phyloP scores from a whole-genome alignment of 257 asterid genomes.

The Penstemon barbatus region DNA sequence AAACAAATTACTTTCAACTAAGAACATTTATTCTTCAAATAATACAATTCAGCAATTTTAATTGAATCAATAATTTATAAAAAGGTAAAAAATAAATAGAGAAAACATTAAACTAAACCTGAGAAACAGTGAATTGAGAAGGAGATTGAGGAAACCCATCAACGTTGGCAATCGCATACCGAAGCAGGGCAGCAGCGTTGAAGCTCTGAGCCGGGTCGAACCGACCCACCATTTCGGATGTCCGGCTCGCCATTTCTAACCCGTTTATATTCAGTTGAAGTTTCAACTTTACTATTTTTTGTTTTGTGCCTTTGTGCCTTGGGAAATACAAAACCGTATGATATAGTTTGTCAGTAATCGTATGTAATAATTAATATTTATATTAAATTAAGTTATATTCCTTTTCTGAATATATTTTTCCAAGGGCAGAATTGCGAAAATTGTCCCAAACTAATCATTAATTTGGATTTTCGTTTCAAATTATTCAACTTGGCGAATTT shows the following conservation, averaged over 20 bases:
- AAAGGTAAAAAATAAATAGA: background rate
- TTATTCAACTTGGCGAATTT: too few species aligned
- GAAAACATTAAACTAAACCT: conserved; percentile 43
- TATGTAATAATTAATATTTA: too few species aligned
- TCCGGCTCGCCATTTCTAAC: conserved; percentile 51
- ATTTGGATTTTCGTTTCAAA: too few species aligned
- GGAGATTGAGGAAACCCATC: conserved; percentile 65
- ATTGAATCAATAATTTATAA: background rate
- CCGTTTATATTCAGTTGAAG: too few species aligned
- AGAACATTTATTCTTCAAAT: conserved; percentile 22
- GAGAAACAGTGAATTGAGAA: conserved; percentile 56
- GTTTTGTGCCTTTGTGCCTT: too few species aligned
- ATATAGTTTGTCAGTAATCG: too few species aligned
- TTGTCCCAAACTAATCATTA: too few species aligned
- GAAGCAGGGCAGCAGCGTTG: conserved; percentile 53
- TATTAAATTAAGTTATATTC: too few species aligned
- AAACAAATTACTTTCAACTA: background rate
- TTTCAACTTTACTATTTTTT: too few species aligned
- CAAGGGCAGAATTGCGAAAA: too few species aligned
- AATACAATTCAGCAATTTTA: background rate
- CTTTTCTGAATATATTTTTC: too few species aligned
- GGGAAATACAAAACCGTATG: too few species aligned
- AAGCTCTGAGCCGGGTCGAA: conserved; percentile 71
- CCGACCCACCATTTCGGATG: conserved; percentile 64
- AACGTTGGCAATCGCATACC: conserved; percentile 59